Evolutionary conservation across 2,329 filamentous ascomycete genomes (phyloP).

Genomic region (Trichoderma sp.): DNA sequence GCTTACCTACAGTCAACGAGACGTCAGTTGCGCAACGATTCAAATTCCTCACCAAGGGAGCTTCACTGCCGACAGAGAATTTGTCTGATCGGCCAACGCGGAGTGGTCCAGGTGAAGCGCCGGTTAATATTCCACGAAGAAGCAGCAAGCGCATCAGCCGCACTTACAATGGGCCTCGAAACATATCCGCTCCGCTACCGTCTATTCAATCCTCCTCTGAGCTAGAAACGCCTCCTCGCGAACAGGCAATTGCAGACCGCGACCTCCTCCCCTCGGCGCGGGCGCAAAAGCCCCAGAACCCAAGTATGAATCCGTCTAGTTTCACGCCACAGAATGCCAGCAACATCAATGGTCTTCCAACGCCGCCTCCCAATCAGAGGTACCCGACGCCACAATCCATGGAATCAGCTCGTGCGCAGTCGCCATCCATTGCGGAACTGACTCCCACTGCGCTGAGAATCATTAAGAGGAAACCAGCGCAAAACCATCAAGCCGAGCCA

Average conservation of each 20-base stretch:
- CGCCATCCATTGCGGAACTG: conserved; percentile 33
- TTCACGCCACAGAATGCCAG: conserved; percentile 26
- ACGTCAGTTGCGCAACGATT: conserved; percentile 43
- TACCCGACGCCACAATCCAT: conserved; percentile 19
- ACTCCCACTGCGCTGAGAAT: conserved; percentile 43
- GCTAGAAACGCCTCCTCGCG: conserved; percentile 42
- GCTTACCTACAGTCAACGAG: background rate
- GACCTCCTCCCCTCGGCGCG: conserved; percentile 44
- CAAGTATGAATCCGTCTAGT: conserved; percentile 16
- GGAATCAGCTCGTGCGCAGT: conserved; percentile 28
- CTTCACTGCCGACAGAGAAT: conserved; percentile 41
- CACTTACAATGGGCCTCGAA: conserved; percentile 23
- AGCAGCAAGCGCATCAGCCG: conserved; percentile 49
- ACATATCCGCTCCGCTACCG: conserved; percentile 23
- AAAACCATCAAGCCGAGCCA: conserved; percentile 30
- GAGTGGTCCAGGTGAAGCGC: conserved; percentile 60
- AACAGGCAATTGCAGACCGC: conserved; percentile 40
- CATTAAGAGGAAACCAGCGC: conserved; percentile 53
- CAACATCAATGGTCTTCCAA: conserved; percentile 39
- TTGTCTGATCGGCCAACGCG: conserved; percentile 54
- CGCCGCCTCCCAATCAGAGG: conserved; percentile 39
- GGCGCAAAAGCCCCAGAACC: conserved; percentile 37
- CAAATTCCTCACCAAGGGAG: conserved; percentile 42
- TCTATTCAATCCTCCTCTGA: conserved; percentile 33
- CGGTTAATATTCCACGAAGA: conserved; percentile 60